Conservation (phyloP, 2,329 filamentous ascomycete genomes). For the Botryosphaeria dothidea region DNA sequence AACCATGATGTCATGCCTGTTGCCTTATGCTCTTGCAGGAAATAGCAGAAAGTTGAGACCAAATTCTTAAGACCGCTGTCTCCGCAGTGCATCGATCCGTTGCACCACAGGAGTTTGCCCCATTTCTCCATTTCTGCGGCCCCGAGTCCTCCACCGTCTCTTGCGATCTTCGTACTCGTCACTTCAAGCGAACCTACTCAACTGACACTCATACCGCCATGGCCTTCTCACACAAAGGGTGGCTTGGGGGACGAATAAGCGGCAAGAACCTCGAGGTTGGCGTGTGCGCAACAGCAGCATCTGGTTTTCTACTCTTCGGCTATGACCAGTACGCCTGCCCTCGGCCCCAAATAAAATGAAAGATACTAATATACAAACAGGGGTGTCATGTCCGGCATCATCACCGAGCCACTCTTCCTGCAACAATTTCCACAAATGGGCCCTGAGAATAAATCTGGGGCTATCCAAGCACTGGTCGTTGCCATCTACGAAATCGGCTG, state of each 20-base stretch:
- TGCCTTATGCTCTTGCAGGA: neutral
- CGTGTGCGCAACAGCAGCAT: slow-evolving; percentile 45
- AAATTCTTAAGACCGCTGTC: too few species aligned
- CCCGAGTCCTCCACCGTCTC: too few species aligned
- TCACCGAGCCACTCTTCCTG: slow-evolving; percentile 38
- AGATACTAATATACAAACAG: slow-evolving; percentile 10
- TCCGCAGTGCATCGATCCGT: too few species aligned
- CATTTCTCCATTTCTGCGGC: too few species aligned
- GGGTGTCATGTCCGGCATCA: slow-evolving; percentile 44
- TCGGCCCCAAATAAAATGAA: neutral
- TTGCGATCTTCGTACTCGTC: too few species aligned
- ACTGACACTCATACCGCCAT: neutral
- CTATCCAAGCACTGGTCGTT: slow-evolving; percentile 49
- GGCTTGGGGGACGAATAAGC: slow-evolving; percentile 17
- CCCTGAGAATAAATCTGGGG: slow-evolving; percentile 32
- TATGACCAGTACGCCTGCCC: slow-evolving; percentile 22
- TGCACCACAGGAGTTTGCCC: too few species aligned
- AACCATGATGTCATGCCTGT: neutral
- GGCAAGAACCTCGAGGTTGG: slow-evolving; percentile 33
- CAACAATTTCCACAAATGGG: slow-evolving; percentile 39
- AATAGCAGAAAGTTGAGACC: neutral
- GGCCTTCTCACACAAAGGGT: slow-evolving; percentile 18
- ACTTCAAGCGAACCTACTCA: too few species aligned
- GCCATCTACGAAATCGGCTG: slow-evolving; percentile 55
- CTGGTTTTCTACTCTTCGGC: slow-evolving; percentile 52